A percentile compares a stretch with the other conserved stretches of the same genome.
phyloP scores from a whole-genome alignment of 2,329 filamentous ascomycete species.

The Cladosporium colombiae region DNA sequence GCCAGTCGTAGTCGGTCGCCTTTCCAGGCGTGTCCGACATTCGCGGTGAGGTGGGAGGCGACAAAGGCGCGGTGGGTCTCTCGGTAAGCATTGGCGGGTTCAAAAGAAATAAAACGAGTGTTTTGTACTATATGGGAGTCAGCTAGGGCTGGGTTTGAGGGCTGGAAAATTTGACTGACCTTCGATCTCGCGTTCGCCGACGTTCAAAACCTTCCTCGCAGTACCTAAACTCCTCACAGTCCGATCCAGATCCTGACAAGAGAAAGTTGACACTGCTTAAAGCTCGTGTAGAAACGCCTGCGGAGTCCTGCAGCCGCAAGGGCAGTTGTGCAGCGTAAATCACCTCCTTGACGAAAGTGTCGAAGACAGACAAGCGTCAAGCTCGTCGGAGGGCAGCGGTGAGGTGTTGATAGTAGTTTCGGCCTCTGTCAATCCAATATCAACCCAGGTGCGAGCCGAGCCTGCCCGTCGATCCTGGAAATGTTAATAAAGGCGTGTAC shows the following conservation, averaged over 20 bases:
- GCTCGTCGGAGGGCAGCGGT: conserved; percentile 7
- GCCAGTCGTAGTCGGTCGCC: conserved; percentile 47
- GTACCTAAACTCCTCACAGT: conserved; percentile 6
- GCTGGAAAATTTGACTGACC: conserved; percentile 8
- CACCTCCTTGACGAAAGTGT: neutral
- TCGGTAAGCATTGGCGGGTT: conserved; percentile 41
- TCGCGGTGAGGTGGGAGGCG: conserved; percentile 53
- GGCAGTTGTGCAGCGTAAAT: conserved; percentile 4
- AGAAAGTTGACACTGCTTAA: neutral
- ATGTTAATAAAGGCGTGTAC: conserved; percentile 22
- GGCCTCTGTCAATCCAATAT: conserved; percentile 5
- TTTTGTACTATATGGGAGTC: conserved; percentile 7
- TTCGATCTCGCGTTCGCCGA: conserved; percentile 5
- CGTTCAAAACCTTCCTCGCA: neutral
- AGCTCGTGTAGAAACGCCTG: conserved; percentile 6
- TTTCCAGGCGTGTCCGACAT: conserved; percentile 51
- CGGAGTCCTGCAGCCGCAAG: conserved; percentile 18
- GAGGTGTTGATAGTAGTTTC: conserved; percentile 3
- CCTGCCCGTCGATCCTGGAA: conserved; percentile 23
- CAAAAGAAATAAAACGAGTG: conserved; percentile 14
- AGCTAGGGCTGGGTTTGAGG: conserved; percentile 5
- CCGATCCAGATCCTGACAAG: neutral
- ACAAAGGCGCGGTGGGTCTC: conserved; percentile 49
- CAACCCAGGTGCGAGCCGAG: conserved; percentile 11
- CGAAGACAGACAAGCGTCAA: conserved; percentile 1